Conservation (phyloP, 2,329 filamentous ascomycete species). For the Trematosphaeria pertusa region DNA sequence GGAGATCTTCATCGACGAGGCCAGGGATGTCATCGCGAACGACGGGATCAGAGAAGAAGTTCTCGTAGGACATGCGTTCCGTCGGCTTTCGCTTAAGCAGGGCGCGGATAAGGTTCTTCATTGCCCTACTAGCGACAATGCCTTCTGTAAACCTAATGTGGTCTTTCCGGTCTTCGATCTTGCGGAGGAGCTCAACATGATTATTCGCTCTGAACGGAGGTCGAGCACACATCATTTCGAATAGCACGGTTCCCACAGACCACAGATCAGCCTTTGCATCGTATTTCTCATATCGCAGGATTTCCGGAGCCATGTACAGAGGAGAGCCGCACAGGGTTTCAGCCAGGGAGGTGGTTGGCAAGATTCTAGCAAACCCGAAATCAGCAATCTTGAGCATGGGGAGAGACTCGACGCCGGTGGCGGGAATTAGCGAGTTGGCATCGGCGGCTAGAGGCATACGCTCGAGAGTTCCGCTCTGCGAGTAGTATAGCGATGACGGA, state of each 20-base stretch:
- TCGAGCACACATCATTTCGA: slow-evolving; percentile 90
- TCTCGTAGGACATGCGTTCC: slow-evolving; percentile 83
- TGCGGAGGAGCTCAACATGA: slow-evolving; percentile 90
- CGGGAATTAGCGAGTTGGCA: slow-evolving; percentile 79
- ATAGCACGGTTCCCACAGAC: slow-evolving; percentile 95
- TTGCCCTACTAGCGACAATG: slow-evolving; percentile 71
- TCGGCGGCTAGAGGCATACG: slow-evolving; percentile 78
- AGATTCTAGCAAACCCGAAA: slow-evolving; percentile 94
- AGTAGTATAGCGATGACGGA: slow-evolving; percentile 76
- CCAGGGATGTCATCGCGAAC: slow-evolving; percentile 80
- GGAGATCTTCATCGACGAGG: slow-evolving; percentile 77
- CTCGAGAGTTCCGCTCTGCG: slow-evolving; percentile 54
- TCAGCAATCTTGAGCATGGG: slow-evolving; percentile 98
- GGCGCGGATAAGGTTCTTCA: slow-evolving; percentile 80
- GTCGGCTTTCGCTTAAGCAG: slow-evolving; percentile 86
- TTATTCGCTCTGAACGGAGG: slow-evolving; percentile 93
- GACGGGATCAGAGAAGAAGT: slow-evolving; percentile 80
- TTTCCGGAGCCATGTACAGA: slow-evolving; percentile 98
- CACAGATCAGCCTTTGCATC: slow-evolving; percentile 96
- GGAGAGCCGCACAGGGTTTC: slow-evolving; percentile 97
- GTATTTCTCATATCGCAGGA: slow-evolving; percentile 95
- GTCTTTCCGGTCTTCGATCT: slow-evolving; percentile 89
- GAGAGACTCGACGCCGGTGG: slow-evolving; percentile 79
- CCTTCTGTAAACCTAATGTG: slow-evolving; percentile 82
- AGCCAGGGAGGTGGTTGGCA: slow-evolving; percentile 88